Percentiles rank a stretch among this genome's conserved stretches.
Evolutionary conservation across 2,329 filamentous ascomycete genomes (phyloP).

Genomic region (Cladosporium sphaerospermum): DNA sequence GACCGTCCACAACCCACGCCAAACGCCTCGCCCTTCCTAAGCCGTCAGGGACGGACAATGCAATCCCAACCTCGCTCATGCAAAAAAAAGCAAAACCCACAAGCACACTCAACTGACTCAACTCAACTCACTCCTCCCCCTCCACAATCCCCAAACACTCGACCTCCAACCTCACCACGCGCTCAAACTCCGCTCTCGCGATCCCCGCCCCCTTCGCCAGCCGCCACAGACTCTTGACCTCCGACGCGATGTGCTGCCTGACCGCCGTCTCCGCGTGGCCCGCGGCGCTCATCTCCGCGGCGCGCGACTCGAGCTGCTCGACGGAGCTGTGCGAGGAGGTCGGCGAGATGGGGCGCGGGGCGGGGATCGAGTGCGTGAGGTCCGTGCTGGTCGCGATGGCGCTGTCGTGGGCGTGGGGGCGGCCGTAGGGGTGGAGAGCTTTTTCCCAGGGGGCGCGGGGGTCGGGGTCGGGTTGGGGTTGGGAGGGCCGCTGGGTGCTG

Average conservation of each 20-base stretch:
- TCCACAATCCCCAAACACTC: conserved; percentile 65
- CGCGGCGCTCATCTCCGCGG: conserved; percentile 24
- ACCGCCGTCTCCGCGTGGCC: conserved; percentile 60
- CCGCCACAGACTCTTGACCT: conserved; percentile 69
- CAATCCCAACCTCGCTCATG: too few species aligned
- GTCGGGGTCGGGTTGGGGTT: background rate
- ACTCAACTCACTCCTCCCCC: conserved; percentile 38
- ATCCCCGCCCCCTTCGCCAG: conserved; percentile 67
- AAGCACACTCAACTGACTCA: background rate
- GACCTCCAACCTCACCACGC: conserved; percentile 64
- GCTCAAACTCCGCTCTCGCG: conserved; percentile 67
- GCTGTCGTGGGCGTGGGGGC: conserved; percentile 29
- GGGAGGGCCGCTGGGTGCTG: conserved; percentile 3
- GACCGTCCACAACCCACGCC: too few species aligned
- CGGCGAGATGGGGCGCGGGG: conserved; percentile 47
- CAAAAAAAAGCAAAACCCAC: background rate
- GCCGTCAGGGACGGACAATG: too few species aligned
- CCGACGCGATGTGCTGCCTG: conserved; percentile 71
- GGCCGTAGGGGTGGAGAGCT: conserved; percentile 9
- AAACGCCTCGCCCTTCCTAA: too few species aligned
- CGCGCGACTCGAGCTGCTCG: conserved; percentile 47
- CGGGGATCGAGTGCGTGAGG: conserved; percentile 35
- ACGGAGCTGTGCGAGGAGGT: conserved; percentile 40
- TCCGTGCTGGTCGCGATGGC: conserved; percentile 44
- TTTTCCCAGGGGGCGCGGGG: conserved; percentile 9